Evolutionary conservation across 768 basidiomycete genomes (phyloP).

Genomic region (Trametes cinnabarina): DNA sequence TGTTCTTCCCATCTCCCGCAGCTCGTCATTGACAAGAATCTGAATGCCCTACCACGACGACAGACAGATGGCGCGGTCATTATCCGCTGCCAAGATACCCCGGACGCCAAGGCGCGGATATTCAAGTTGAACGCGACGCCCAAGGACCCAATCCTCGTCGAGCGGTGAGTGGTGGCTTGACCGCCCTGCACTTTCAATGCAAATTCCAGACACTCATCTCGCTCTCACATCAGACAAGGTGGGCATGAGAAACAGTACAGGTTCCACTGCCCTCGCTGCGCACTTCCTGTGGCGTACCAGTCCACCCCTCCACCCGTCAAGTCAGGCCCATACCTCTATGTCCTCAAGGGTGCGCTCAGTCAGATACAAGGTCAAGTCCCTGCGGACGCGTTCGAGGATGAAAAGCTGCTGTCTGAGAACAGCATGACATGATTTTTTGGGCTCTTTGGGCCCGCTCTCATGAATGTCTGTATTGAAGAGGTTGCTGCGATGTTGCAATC

Average conservation of each 20-base stretch:
- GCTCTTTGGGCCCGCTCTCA: no score
- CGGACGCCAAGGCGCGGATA: slow-evolving; percentile 55
- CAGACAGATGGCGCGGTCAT: slow-evolving; percentile 80
- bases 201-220: slow-evolving; percentile 17
- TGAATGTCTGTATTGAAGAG: no score
- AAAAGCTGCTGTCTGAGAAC: slow-evolving; percentile 26
- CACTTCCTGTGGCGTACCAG: slow-evolving; percentile 74
- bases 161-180: slow-evolving; percentile 55
- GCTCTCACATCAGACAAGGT: slow-evolving; percentile 42
- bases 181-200: background rate
- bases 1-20: slow-evolving; percentile 27
- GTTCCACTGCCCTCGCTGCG: slow-evolving; percentile 68
- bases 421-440: slow-evolving; percentile 4
- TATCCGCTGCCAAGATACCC: slow-evolving; percentile 68
- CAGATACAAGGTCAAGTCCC: slow-evolving; percentile 87
- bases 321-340: slow-evolving; percentile 75
- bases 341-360: slow-evolving; percentile 79
- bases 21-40: slow-evolving; percentile 80
- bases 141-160: slow-evolving; percentile 68
- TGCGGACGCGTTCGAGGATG: slow-evolving; percentile 73
- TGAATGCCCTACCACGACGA: slow-evolving; percentile 65
- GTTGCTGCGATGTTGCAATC: no score
- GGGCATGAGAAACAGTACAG: slow-evolving; percentile 77
- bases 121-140: slow-evolving; percentile 85
- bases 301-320: slow-evolving; percentile 72